A percentile compares a stretch with the other conserved stretches of the same genome.
These are phyloP conservation scores for Boletus semigastroideus DNA, from an alignment of 1,284 basidiomycete genomes.

Conservation along the genomic window DNA sequence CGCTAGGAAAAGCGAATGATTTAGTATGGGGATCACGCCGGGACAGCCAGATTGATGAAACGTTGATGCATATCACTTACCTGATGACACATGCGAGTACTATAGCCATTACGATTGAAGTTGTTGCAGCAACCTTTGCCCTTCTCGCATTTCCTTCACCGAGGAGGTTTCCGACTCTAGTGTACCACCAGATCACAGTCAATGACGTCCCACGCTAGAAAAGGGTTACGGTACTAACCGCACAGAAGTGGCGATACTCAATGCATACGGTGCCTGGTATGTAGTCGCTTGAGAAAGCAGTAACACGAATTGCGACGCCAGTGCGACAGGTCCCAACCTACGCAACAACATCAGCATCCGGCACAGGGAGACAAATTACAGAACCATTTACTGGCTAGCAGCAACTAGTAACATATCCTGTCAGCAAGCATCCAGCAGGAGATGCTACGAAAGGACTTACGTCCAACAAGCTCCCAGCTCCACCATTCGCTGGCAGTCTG, in stretches of 20 bases:
- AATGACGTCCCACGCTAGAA: neutral
- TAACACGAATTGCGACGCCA: conserved; percentile 76
- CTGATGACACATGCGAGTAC: conserved; percentile 61
- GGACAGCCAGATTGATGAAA: neutral
- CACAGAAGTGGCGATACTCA: conserved; percentile 82
- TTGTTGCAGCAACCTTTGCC: conserved; percentile 63
- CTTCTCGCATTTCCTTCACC: conserved; percentile 72
- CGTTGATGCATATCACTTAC: conserved; percentile 34
- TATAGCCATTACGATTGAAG: conserved; percentile 63
- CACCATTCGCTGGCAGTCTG: conserved; percentile 85
- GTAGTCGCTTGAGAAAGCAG: conserved; percentile 75
- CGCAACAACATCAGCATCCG: neutral
- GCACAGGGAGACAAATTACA: neutral
- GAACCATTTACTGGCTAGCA: conserved; percentile 52
- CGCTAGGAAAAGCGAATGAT: conserved; percentile 36
- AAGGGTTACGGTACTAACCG: conserved; percentile 48
- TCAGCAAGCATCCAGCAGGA: neutral
- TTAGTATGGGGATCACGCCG: neutral
- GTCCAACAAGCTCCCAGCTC: conserved; percentile 81
- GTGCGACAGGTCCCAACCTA: conserved; percentile 56
- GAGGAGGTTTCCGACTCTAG: conserved; percentile 78
- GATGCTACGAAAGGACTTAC: conserved; percentile 35
- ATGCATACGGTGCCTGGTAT: conserved; percentile 83
- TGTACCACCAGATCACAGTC: neutral
- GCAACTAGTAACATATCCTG: conserved; percentile 38